phyloP scores from a whole-genome alignment of 2,329 filamentous ascomycete genomes.

The Aspergillus fumigatiaffinis region DNA sequence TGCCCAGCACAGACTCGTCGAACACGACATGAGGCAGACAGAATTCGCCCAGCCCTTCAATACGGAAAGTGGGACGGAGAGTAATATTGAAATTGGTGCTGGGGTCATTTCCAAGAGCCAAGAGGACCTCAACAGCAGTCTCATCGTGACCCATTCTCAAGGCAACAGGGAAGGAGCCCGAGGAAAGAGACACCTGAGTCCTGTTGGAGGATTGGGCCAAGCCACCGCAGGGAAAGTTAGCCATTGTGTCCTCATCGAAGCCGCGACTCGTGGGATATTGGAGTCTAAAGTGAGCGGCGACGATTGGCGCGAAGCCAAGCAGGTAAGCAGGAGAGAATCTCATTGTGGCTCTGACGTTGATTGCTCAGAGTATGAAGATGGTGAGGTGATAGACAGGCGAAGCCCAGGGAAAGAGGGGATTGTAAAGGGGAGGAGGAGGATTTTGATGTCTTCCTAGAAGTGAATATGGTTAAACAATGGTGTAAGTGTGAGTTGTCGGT shows the following conservation, averaged over 20 bases:
- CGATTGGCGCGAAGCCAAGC: slow-evolving; percentile 42
- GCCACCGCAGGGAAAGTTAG: slow-evolving; percentile 50
- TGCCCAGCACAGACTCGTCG: slow-evolving; percentile 24
- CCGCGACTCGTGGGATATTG: slow-evolving; percentile 51
- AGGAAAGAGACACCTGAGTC: slow-evolving; percentile 47
- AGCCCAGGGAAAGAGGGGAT: not conserved
- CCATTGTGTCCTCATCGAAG: slow-evolving; percentile 45
- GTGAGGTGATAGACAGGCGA: not conserved
- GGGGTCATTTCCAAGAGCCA: slow-evolving; percentile 51
- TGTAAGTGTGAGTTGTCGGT: not conserved
- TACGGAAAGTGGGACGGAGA: slow-evolving; percentile 58
- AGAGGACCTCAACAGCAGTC: slow-evolving; percentile 50
- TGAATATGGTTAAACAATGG: not conserved
- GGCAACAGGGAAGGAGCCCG: slow-evolving; percentile 48
- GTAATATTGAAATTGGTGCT: slow-evolving; percentile 65
- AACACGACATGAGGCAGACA: slow-evolving; percentile 58
- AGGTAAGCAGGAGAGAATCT: slow-evolving; percentile 33
- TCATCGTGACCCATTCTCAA: slow-evolving; percentile 51
- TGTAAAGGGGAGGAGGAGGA: not conserved
- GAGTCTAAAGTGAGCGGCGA: slow-evolving; percentile 55
- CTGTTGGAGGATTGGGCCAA: slow-evolving; percentile 44
- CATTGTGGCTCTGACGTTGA: slow-evolving; percentile 17
- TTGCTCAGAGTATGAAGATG: not conserved
- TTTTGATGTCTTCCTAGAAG: not conserved
- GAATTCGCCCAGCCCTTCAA: slow-evolving; percentile 60